Evolutionary conservation across 2,329 filamentous ascomycete genomes (phyloP), one percentile per base, ranked within the genome.

Genomic region (Calycina marina): DNA sequence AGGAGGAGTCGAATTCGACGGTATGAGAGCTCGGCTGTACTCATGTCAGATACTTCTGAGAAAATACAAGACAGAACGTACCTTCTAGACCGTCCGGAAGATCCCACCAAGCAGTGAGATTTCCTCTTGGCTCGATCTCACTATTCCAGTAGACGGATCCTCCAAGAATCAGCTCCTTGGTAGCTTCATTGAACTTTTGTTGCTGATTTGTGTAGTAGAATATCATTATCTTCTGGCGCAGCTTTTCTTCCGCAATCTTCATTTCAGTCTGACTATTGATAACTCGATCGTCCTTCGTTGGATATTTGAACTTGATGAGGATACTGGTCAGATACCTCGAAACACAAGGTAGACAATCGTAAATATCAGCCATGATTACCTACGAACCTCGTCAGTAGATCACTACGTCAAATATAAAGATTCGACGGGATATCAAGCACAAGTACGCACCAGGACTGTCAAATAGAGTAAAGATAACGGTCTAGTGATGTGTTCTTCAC

Each of bases 331-430:
- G 52, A 40, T 71, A 69, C 28, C 58, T 59, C 6, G 67, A 60
- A 2, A 83, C 62, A 8, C 60, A 51, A 3, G 60, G 51, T 2
- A 72, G 55, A 38, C 75, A 77, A 55, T 78, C 75, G 53, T 83
- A 85, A 27, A 77, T 69, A 52, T 85, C 80, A 6, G 78, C 77
- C n/a, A n/a, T n/a, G n/a, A n/a, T n/a, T n/a, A n/a, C n/a, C n/a
- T n/a, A n/a, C n/a, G n/a, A n/a, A n/a, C n/a, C n/a, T n/a, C n/a
- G n/a, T n/a, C n/a, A n/a, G n/a, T n/a, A n/a, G n/a, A n/a, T n/a
- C n/a, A n/a, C n/a, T n/a, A n/a, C n/a, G n/a, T n/a, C n/a, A n/a
- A n/a, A n/a, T n/a, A n/a, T n/a, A n/a, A n/a, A n/a, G n/a, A n/a
- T n/a, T n/a, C n/a, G n/a, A n/a, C n/a, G n/a, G n/a, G n/a, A n/a